Evolutionary conservation across 495 filamentous ascomycete species (phyloP), one percentile per base, ranked within the genome.

Genomic region (Hypoxylon rickii): DNA sequence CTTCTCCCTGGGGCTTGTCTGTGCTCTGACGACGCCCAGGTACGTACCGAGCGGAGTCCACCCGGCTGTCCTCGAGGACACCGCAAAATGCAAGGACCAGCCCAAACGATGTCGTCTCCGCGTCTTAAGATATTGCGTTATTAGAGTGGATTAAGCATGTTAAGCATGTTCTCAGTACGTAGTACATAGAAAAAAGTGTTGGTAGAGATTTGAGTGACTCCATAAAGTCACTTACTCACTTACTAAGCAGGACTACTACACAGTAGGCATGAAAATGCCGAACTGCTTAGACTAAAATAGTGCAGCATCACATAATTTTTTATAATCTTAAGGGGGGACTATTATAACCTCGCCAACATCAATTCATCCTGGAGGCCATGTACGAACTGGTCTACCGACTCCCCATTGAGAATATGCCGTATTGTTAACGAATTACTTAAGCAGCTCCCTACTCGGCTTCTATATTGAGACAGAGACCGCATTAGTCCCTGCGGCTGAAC

Each of bases 401-500:
- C 5, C 6, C 7, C 13, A 36, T 13, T 36, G 6, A n/a, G 10
- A 29, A 10, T 4, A 4, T 29, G 24, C 24, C 24, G 4, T 29
- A 10, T 29, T 29, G 10, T 31, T 6, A 46, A 20, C 16, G 45
- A 24, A 11, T n/a, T 32, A 24, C 42, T 57, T 36, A 26, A 52
- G 29, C 38, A 57, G 38, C 48, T 37, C 49, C 38, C 36, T 22
- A 24, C 37, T 62, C 46, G 40, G 22, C 24, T 55, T 51, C 51
- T 55, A 39, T 44, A 55, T 50, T 20, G 5, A 61, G 39, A 61
- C 36, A 44, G 34, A 31, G 32, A 54, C 7, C 44, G 53, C 48
- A 53, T 57, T 57, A 57, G 48, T 39, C 31, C 37, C 53, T 63
- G 53, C 59, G 53, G 59, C 53, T 54, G 53, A 54, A 18, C 44